Evolutionary conservation across 106 monocot species (phyloP).

Genomic region (Phalaenopsis aphrodite): DNA sequence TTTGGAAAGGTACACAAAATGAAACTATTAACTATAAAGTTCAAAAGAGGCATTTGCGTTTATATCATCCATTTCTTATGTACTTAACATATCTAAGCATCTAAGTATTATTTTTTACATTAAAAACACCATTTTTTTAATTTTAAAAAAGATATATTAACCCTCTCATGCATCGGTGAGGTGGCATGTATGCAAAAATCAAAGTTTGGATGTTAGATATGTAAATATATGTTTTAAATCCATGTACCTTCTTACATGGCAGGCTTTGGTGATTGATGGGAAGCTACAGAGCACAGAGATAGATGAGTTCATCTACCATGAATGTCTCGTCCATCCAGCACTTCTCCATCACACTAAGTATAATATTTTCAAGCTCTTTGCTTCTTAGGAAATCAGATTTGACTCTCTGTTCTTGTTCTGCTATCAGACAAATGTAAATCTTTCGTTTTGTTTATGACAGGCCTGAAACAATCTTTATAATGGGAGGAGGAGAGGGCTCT

Average conservation of each 20-base stretch:
- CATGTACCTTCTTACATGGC: not conserved
- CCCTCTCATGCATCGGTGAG: too few relatives aligned
- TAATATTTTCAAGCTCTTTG: not conserved
- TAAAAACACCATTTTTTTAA: too few relatives aligned
- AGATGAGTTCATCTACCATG: slow-evolving; percentile 55
- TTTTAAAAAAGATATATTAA: too few relatives aligned
- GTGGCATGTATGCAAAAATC: too few relatives aligned
- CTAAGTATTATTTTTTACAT: too few relatives aligned
- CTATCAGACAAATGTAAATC: not conserved
- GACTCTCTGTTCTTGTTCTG: not conserved
- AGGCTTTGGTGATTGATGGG: slow-evolving; percentile 44
- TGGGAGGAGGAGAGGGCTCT: slow-evolving; percentile 48
- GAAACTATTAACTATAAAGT: not conserved
- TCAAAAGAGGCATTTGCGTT: too few relatives aligned
- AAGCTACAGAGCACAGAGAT: slow-evolving; percentile 53
- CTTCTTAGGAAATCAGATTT: not conserved
- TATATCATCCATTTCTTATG: too few relatives aligned
- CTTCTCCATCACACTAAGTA: slow-evolving; percentile 35
- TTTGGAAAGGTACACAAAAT: slow-evolving; percentile 27
- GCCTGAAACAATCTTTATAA: slow-evolving; percentile 33
- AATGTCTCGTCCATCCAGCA: slow-evolving; percentile 43
- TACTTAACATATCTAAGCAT: too few relatives aligned
- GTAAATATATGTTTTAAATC: too few relatives aligned
- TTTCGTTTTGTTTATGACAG: slow-evolving; percentile 12
- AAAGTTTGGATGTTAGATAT: too few relatives aligned